Percentiles rank a stretch among this genome's conserved stretches.
These are phyloP conservation scores for Dovyalis caffra DNA, from an alignment of 345 rosid species.

Conservation along the genomic window DNA sequence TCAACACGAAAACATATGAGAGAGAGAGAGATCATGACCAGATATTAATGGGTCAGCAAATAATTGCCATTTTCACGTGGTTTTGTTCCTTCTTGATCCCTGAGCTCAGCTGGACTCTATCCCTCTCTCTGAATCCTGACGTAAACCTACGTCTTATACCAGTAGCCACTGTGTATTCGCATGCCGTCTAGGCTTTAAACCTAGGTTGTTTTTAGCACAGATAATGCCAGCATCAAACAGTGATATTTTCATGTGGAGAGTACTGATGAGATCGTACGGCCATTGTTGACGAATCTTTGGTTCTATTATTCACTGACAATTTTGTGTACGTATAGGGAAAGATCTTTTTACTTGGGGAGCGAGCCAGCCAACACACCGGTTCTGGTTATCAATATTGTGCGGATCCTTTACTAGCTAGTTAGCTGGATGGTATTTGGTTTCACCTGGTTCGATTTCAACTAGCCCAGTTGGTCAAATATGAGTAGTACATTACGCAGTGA, in stretches of 20 bases:
- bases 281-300: not conserved
- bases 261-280: conserved; percentile 1
- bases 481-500: no score
- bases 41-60: conserved; percentile 1
- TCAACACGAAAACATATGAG: not conserved
- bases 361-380: rapidly evolving
- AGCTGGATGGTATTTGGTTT: not conserved
- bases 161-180: not conserved
- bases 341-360: not conserved
- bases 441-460: not conserved
- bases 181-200: not conserved
- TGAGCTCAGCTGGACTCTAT: not conserved
- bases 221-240: no score
- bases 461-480: no score
- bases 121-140: not conserved
- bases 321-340: not conserved
- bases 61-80: conserved; percentile 9
- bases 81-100: conserved; percentile 1
- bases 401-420: not conserved
- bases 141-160: not conserved
- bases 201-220: not conserved
- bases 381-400: no score
- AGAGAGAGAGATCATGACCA: not conserved
- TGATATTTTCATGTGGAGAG: not conserved
- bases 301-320: not conserved